Base-by-base conservation (phyloP, 75 land plant species). In the Isoetes taiwanensis region DNA sequence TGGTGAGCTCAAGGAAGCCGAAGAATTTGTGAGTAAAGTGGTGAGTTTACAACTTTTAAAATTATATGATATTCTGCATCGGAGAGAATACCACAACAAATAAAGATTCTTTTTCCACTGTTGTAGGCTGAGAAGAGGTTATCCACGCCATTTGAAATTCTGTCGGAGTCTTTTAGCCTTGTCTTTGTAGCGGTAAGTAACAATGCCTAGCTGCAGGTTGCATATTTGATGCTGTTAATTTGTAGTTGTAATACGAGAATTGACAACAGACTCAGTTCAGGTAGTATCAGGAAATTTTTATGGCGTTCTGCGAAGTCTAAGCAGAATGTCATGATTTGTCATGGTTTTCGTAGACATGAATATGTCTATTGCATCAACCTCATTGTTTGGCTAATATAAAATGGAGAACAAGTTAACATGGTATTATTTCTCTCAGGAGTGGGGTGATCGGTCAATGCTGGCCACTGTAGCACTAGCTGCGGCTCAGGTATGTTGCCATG, bases 371-470 rank as follows among this genome's bases (percentile, higher is more conserved):
- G 2, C 57, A 37, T 56, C 35, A 20, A n/a, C 19, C 24, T 56
- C 24, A 41, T 56, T 32, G 57, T 6, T 56, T 54, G n/a, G 30
- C 33, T 54, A 29, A 11, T 31, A 20, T 0, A 24, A 23, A 54
- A 33, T 34, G 10, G n/a, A 17, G 28, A 20, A n/a, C 2, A 37
- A 14, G 1, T n/a, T 37, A 32, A 11, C 6, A 56, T 38, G 26
- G 21, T 56, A 16, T n/a, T 56, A 37, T 16, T 39, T 58, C 27
- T 24, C 61, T 8, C 69, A 93, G 98, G 99, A 94, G 78, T 94
- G 99, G 99, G 99, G 99, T 26, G 99, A 94, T 52, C 85, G 99
- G 32, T 94, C 99, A 30, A 94, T 94, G 99, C 80, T 94, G 38
- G 99, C 99, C 28, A 94, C 99, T 26, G 82, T 94, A 35, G 99